Conservation (phyloP, 192 early-diverging fungal species). For the Hyaloraphidium curvatum region DNA sequence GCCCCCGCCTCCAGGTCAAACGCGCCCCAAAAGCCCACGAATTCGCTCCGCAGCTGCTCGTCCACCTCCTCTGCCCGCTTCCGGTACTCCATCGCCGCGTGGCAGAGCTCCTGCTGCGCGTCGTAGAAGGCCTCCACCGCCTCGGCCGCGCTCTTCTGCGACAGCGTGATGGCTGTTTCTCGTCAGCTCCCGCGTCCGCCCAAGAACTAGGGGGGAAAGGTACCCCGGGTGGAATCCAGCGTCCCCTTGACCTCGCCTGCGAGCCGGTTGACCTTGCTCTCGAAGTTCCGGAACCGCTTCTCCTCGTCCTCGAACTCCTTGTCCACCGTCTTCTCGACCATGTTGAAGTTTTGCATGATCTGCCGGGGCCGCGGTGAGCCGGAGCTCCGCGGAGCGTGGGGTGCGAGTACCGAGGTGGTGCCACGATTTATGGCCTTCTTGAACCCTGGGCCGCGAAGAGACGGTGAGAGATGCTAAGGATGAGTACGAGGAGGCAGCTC, state of each 20-base stretch:
- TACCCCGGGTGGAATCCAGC: background rate
- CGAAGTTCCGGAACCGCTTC: background rate
- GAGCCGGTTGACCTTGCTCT: background rate
- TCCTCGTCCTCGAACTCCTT: background rate
- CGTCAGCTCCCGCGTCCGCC: background rate
- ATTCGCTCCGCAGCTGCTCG: slow-evolving; percentile 50
- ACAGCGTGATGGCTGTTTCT: slow-evolving; percentile 48
- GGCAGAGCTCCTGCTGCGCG: slow-evolving; percentile 40
- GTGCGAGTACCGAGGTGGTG: no score
- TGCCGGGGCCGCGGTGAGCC: no score
- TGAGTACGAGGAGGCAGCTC: no score
- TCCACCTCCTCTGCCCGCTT: slow-evolving; percentile 62
- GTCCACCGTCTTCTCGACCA: background rate
- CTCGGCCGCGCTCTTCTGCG: slow-evolving; percentile 69
- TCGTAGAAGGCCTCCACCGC: slow-evolving; percentile 83
- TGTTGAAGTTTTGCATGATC: no score
- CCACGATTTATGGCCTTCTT: no score
- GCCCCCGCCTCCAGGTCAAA: background rate
- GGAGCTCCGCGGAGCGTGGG: no score
- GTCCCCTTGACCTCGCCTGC: background rate
- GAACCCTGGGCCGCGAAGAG: no score
- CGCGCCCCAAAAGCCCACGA: slow-evolving; percentile 31
- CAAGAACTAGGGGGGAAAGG: background rate
- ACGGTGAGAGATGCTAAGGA: no score
- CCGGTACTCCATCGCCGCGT: slow-evolving; percentile 63